These are phyloP conservation scores for Staphylotrichum tortipilum DNA, from an alignment of 495 filamentous ascomycete species.

Conservation along the genomic window DNA sequence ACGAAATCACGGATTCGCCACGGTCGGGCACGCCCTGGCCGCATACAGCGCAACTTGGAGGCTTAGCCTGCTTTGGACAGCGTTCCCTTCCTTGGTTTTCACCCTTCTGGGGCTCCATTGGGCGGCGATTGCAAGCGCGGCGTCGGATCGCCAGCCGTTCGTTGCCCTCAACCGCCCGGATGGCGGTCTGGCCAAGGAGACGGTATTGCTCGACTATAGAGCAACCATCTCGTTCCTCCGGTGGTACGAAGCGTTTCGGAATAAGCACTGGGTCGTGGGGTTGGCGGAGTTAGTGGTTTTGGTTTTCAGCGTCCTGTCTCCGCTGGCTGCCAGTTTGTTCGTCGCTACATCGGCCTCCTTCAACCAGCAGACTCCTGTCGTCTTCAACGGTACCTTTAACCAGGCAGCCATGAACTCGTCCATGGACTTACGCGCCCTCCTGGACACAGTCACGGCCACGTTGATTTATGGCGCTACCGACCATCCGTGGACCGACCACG, in stretches of 20 bases:
- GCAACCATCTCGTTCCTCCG: not conserved
- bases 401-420: not conserved
- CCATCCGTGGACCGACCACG: not conserved
- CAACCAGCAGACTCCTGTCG: not conserved
- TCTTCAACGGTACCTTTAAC: not conserved
- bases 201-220: not conserved
- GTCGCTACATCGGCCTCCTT: not conserved
- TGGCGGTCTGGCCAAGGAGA: not conserved
- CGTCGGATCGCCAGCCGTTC: not conserved
- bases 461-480: not conserved
- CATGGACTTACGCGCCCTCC: not conserved
- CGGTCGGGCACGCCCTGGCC: not conserved
- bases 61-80: not conserved
- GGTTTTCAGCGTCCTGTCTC: not conserved
- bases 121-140: not conserved
- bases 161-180: not conserved
- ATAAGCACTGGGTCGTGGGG: not conserved
- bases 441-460: not conserved
- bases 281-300: not conserved
- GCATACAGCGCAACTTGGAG: not conserved
- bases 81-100: not conserved
- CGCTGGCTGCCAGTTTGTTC: not conserved
- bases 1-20: not conserved
- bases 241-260: not conserved
- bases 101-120: not conserved